These are phyloP conservation scores for Phytopythium ostracodes DNA, from an alignment of 352 stramenopile species.

Conservation along the genomic window DNA sequence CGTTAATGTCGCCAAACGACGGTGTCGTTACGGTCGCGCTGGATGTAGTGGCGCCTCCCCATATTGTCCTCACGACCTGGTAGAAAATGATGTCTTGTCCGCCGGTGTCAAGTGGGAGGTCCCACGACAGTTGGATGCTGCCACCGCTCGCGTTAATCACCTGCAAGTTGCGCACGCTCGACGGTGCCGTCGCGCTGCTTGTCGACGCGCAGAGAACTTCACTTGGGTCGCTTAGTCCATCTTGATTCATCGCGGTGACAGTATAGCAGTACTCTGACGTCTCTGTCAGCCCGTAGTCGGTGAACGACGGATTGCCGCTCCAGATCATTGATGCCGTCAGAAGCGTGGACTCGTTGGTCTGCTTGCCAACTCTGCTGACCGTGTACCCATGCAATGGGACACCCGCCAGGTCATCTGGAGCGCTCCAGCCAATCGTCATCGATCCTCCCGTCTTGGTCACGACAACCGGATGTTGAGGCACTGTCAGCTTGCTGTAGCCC, in stretches of 20 bases:
- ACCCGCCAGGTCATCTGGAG: slow-evolving; percentile 46
- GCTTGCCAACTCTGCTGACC: slow-evolving; percentile 17
- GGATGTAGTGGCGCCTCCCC: slow-evolving; percentile 8
- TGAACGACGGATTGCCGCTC: slow-evolving; percentile 21
- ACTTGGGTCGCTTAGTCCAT: slow-evolving; percentile 35
- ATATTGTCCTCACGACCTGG: slow-evolving; percentile 25
- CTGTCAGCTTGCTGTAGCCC: slow-evolving; percentile 18
- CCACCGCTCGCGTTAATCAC: slow-evolving; percentile 16
- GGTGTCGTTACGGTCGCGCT: slow-evolving; percentile 7
- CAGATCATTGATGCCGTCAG: slow-evolving; percentile 9
- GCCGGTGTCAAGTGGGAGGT: slow-evolving; percentile 36
- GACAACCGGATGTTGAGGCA: slow-evolving; percentile 18
- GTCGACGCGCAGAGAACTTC: slow-evolving; percentile 15
- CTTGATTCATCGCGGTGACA: slow-evolving; percentile 41
- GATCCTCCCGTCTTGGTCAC: slow-evolving; percentile 31
- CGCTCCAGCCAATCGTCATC: slow-evolving; percentile 39
- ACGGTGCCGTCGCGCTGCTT: slow-evolving; percentile 14
- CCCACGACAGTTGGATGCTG: slow-evolving; percentile 35
- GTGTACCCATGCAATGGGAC: slow-evolving; percentile 35
- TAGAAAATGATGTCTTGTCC: slow-evolving; percentile 39
- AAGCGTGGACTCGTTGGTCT: background rate
- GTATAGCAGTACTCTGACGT: slow-evolving; percentile 39
- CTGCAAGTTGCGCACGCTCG: slow-evolving; percentile 15
- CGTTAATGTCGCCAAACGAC: slow-evolving; percentile 25
- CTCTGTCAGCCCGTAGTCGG: slow-evolving; percentile 34